These are phyloP conservation scores for Magnusiomyces magnusii DNA, from an alignment of 1,139 yeast species.

Conservation along the genomic window DNA sequence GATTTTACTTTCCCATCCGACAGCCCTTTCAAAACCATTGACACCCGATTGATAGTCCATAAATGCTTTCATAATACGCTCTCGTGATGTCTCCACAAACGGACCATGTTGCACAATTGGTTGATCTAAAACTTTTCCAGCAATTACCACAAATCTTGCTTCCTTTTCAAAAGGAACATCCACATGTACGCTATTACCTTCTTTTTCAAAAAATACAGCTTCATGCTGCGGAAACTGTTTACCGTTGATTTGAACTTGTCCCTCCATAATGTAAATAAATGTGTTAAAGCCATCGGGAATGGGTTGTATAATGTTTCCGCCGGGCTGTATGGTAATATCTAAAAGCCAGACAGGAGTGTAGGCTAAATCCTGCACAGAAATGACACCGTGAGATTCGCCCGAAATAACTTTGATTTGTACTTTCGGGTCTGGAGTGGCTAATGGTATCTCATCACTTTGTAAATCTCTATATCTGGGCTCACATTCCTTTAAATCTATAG, in stretches of 20 bases:
- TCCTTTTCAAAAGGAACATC: constrained; percentile 19
- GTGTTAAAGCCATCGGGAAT: constrained; percentile 60
- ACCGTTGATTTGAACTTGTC: constrained; percentile 45
- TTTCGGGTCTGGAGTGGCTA: constrained; percentile 60
- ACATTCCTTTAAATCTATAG: constrained; percentile 55
- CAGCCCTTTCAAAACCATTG: constrained; percentile 61
- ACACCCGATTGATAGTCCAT: constrained; percentile 23
- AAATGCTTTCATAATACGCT: constrained; percentile 52
- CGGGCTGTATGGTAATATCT: constrained; percentile 58
- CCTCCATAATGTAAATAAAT: constrained; percentile 63
- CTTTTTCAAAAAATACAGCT: constrained; percentile 39
- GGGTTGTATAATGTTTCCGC: constrained; percentile 55
- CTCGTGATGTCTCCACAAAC: constrained; percentile 57
- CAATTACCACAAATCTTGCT: constrained; percentile 38
- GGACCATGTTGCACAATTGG: constrained; percentile 74
- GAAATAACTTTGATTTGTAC: constrained; percentile 66
- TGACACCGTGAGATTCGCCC: constrained; percentile 69
- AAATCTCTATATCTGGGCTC: constrained; percentile 80
- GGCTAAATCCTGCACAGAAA: constrained; percentile 66
- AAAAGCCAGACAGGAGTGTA: constrained; percentile 74
- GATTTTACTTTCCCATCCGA: constrained; percentile 58
- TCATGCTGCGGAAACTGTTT: constrained; percentile 29
- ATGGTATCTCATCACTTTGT: constrained; percentile 63
- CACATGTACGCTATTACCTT: constrained; percentile 26
- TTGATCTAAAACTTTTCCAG: constrained; percentile 64